phyloP scores from a whole-genome alignment of 2,329 filamentous ascomycete genomes.

The Xylaria sp. region DNA sequence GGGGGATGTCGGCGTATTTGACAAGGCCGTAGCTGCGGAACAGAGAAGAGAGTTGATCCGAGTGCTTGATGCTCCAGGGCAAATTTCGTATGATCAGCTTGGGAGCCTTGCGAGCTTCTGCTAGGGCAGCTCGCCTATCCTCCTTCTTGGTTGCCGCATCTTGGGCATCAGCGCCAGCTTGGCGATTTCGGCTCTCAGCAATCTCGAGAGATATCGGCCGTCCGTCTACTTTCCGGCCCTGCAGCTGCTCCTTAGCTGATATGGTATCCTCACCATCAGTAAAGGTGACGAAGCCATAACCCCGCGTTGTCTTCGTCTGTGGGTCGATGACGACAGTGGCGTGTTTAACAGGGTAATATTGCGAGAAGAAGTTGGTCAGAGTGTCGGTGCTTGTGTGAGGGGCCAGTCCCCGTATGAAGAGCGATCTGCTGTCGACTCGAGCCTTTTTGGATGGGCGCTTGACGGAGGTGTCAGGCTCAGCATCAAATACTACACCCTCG shows the following conservation, averaged over 20 bases:
- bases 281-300: constrained; percentile 97
- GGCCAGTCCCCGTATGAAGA: constrained; percentile 91
- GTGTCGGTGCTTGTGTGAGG: constrained; percentile 77
- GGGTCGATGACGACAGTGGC: constrained; percentile 90
- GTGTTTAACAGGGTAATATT: constrained; percentile 94
- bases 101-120: constrained; percentile 65
- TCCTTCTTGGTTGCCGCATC: constrained; percentile 62
- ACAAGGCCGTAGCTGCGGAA: constrained; percentile 92
- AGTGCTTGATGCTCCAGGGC: constrained; percentile 91
- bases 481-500: constrained; percentile 21
- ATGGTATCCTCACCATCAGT: constrained; percentile 90
- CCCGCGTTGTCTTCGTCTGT: constrained; percentile 83
- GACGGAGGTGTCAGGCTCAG: constrained; percentile 32
- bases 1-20: constrained; percentile 84
- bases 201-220: constrained; percentile 85
- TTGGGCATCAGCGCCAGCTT: constrained; percentile 33
- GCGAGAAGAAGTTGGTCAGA: constrained; percentile 88
- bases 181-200: constrained; percentile 81
- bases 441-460: constrained; percentile 58
- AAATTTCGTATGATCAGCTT: constrained; percentile 91
- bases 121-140: constrained; percentile 64
- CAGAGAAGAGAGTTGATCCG: constrained; percentile 77
- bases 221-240: constrained; percentile 78
- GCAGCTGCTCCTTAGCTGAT: constrained; percentile 79
- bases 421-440: constrained; percentile 68